Evolutionary conservation across 371 early-diverging fungal genomes (phyloP).

Genomic region (Haplosporangium sp.): DNA sequence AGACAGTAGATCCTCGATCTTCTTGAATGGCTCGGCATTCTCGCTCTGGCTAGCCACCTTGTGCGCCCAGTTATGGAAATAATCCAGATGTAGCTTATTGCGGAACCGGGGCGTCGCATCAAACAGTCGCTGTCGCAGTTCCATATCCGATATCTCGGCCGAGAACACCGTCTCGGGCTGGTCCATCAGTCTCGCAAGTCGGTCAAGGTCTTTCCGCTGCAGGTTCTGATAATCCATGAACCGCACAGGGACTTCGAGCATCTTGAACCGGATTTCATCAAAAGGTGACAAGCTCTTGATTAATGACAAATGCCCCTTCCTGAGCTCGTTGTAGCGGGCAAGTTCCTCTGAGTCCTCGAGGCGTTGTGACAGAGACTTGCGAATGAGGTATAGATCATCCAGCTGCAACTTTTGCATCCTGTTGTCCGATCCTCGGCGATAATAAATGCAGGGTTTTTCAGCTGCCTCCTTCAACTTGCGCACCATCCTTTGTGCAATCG

Average conservation of each 20-base stretch:
- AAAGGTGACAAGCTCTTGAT: constrained; percentile 18
- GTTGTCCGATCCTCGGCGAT: constrained; percentile 18
- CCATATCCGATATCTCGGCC: neutral
- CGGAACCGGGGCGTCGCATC: constrained; percentile 9
- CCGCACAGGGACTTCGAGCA: constrained; percentile 19
- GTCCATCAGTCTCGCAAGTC: constrained; percentile 17
- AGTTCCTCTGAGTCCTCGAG: constrained; percentile 5
- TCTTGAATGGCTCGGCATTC: constrained; percentile 23
- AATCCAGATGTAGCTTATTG: constrained; percentile 25
- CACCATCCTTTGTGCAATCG: constrained; percentile 13
- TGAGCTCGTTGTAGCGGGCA: constrained; percentile 5
- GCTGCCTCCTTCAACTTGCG: constrained; percentile 11
- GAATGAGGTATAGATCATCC: constrained; percentile 24
- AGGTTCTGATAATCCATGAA: neutral
- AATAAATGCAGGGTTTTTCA: neutral
- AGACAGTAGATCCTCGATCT: constrained; percentile 23
- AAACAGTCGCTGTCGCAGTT: constrained; percentile 8
- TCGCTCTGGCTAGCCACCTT: constrained; percentile 14
- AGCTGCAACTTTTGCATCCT: constrained; percentile 15
- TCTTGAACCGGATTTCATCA: constrained; percentile 40
- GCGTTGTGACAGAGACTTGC: constrained; percentile 7
- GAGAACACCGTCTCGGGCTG: neutral
- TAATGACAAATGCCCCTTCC: constrained; percentile 14
- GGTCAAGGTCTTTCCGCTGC: constrained; percentile 3
- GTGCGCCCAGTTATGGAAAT: constrained; percentile 30